Conservation (phyloP, 768 basidiomycete species). For the Gymnopilus dilepis region DNA sequence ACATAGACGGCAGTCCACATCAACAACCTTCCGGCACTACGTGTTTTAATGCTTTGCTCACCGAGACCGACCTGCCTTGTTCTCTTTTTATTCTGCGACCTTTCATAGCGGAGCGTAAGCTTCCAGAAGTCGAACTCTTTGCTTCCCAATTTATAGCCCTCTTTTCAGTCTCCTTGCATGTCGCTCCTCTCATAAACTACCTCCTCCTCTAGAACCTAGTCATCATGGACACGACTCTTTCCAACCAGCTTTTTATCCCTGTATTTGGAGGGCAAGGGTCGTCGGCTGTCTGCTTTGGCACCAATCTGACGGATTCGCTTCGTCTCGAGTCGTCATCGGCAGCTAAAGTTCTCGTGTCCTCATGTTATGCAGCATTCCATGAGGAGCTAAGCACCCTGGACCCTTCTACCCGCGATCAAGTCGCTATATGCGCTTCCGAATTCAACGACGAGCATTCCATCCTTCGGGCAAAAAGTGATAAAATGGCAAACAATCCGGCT, state of each 20-base stretch:
- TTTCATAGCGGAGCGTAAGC: constrained; percentile 9
- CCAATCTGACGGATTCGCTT: constrained; percentile 32
- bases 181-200: constrained; percentile 18
- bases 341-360: constrained; percentile 50
- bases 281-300: constrained; percentile 29
- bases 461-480: constrained; percentile 38
- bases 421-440: constrained; percentile 48
- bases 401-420: constrained; percentile 35
- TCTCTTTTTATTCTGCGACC: constrained; percentile 7
- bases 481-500: constrained; percentile 50
- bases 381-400: constrained; percentile 54
- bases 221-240: constrained; percentile 7
- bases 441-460: constrained; percentile 47
- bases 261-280: constrained; percentile 66
- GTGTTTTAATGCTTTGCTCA: not conserved
- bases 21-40: constrained; percentile 2
- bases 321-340: constrained; percentile 39
- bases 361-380: constrained; percentile 56
- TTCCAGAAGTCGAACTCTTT: constrained; percentile 11
- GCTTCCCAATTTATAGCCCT: not conserved
- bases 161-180: not conserved
- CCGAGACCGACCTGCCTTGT: constrained; percentile 6
- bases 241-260: constrained; percentile 40
- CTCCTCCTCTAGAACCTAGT: not conserved
- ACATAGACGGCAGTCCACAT: constrained; percentile 1